Evolutionary conservation across 495 filamentous ascomycete genomes (phyloP).

Genomic region (Extremus antarcticus): DNA sequence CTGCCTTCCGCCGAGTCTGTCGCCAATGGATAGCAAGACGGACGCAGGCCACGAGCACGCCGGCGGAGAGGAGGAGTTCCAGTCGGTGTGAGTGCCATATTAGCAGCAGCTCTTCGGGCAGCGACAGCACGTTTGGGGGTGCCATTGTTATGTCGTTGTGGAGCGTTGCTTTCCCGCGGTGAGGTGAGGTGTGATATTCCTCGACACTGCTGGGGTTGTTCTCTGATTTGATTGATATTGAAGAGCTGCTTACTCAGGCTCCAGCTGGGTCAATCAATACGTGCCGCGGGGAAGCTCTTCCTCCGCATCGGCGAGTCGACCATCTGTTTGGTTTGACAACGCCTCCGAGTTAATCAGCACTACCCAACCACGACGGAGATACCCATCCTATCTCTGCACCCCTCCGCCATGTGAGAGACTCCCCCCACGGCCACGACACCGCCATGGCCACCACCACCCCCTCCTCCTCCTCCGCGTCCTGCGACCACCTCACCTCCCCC

Average conservation of each 20-base stretch:
- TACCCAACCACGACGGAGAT: too few species aligned
- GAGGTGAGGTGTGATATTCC: neutral
- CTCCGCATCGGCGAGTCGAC: neutral
- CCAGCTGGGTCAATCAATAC: neutral
- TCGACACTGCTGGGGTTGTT: neutral
- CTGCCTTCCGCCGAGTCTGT: conserved; percentile 5
- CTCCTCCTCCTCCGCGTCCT: neutral
- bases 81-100: conserved; percentile 29
- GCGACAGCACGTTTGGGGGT: neutral
- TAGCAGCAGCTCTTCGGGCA: conserved; percentile 22
- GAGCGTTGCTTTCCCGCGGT: too few species aligned
- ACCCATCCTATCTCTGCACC: too few species aligned
- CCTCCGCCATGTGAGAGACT: neutral
- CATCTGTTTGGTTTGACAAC: neutral
- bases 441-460: neutral
- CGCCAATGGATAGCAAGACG: conserved; percentile 19
- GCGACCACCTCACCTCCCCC: conserved; percentile 7
- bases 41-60: conserved; percentile 17
- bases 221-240: neutral
- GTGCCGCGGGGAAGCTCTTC: neutral
- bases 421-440: neutral
- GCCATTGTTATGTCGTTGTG: neutral
- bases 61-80: conserved; percentile 23
- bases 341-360: too few species aligned
- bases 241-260: neutral